Evolutionary conservation across 306 rosid species (phyloP).

Genomic region (Quercus variabilis): DNA sequence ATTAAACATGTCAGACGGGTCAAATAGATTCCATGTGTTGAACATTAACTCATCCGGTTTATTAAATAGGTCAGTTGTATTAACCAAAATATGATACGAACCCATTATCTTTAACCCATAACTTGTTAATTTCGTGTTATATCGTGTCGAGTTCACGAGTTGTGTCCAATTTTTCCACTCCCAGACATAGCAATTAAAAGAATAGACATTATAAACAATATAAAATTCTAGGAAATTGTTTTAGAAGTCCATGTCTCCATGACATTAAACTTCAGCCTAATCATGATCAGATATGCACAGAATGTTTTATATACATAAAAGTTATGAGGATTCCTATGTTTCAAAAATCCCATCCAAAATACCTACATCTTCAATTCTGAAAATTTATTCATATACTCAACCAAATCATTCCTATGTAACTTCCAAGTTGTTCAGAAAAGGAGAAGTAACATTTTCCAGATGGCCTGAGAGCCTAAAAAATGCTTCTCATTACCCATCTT

Average conservation of each 20-base stretch:
- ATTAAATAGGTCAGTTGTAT: too few relatives aligned
- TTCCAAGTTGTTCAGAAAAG: neutral
- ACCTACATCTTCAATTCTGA: neutral
- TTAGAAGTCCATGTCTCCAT: neutral
- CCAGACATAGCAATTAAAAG: too few relatives aligned
- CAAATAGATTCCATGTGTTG: rapidly evolving
- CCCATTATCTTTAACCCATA: too few relatives aligned
- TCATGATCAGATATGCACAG: too few relatives aligned
- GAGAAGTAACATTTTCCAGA: too few relatives aligned
- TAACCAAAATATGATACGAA: too few relatives aligned
- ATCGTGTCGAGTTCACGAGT: rapidly evolving
- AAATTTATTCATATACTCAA: neutral
- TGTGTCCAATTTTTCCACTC: too few relatives aligned
- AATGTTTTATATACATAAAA: too few relatives aligned
- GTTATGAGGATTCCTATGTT: neutral
- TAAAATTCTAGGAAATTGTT: neutral
- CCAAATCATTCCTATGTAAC: neutral
- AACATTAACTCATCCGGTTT: rapidly evolving
- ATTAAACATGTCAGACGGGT: too few relatives aligned
- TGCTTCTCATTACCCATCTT: neutral
- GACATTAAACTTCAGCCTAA: neutral
- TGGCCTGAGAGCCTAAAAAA: neutral
- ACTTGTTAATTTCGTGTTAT: rapidly evolving
- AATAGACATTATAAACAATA: neutral
- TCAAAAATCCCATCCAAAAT: neutral